These are phyloP conservation scores for Rhynchospora tenuis DNA, from an alignment of 176 grass and related monocot genomes.

Conservation along the genomic window DNA sequence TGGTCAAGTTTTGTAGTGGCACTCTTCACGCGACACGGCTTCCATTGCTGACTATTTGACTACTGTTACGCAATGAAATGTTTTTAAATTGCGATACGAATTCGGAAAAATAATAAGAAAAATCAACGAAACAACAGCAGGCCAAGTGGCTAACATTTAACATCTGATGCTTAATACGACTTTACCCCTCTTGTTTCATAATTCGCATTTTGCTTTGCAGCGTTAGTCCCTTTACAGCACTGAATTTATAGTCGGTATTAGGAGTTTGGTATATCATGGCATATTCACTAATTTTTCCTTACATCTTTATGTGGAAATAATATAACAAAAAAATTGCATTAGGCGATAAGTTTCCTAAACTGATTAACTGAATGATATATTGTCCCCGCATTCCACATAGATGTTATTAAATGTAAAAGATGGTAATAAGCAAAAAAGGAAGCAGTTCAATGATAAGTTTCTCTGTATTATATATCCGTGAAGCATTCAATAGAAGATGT, in stretches of 20 bases:
- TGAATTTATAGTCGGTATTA: not conserved
- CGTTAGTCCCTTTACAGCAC: too few relatives aligned
- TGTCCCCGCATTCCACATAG: not conserved
- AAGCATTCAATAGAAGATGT: not conserved
- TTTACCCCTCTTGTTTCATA: not conserved
- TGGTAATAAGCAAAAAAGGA: not conserved
- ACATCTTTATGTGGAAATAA: not conserved
- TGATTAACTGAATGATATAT: not conserved
- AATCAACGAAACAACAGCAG: not conserved
- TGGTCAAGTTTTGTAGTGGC: not conserved
- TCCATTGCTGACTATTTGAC: constrained; percentile 3
- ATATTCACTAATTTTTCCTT: not conserved
- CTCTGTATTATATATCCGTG: not conserved
- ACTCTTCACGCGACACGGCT: constrained; percentile 1
- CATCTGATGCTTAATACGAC: not conserved
- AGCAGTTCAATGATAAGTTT: not conserved
- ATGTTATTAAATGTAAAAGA: not conserved
- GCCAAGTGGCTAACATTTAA: not conserved
- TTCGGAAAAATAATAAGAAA: not conserved
- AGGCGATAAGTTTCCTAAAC: not conserved
- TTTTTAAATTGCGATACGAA: not conserved
- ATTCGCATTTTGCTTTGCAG: too few relatives aligned
- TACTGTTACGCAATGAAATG: not conserved
- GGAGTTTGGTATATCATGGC: not conserved
- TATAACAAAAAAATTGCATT: not conserved